These are phyloP conservation scores for Eucalyptus pumila DNA, from an alignment of 345 rosid species.

Conservation along the genomic window DNA sequence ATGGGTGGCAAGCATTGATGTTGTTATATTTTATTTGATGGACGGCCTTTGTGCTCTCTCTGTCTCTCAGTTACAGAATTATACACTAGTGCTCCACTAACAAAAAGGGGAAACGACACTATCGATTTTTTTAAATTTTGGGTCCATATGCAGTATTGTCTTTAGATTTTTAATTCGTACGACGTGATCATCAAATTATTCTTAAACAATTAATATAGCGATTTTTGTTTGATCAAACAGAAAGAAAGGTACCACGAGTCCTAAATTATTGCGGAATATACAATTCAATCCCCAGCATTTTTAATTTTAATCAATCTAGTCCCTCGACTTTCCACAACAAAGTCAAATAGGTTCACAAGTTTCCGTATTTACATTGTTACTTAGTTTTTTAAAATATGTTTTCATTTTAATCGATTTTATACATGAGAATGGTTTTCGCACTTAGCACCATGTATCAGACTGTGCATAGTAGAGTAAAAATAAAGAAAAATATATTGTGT, in stretches of 20 bases:
- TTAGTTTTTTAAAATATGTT: rapidly evolving
- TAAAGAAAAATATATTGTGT: background rate
- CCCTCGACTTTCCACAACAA: background rate
- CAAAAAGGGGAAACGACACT: background rate
- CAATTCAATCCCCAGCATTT: background rate
- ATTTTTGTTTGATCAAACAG: background rate
- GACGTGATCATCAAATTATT: rapidly evolving
- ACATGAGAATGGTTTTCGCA: background rate
- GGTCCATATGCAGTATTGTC: rapidly evolving
- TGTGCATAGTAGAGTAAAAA: background rate
- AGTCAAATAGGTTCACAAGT: background rate
- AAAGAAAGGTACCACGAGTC: background rate
- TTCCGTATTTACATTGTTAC: background rate
- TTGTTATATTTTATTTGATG: background rate
- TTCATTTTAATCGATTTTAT: background rate
- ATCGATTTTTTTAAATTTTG: background rate
- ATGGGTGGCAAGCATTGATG: background rate
- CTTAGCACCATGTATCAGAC: background rate
- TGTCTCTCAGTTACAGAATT: background rate
- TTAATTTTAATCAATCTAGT: background rate
- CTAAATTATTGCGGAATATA: background rate
- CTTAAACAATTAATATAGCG: rapidly evolving
- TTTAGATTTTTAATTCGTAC: rapidly evolving
- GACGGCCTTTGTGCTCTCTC: background rate
- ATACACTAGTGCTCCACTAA: background rate